Conservation (phyloP, 139 green algal genomes). For the Helicosporidium sp. region DNA sequence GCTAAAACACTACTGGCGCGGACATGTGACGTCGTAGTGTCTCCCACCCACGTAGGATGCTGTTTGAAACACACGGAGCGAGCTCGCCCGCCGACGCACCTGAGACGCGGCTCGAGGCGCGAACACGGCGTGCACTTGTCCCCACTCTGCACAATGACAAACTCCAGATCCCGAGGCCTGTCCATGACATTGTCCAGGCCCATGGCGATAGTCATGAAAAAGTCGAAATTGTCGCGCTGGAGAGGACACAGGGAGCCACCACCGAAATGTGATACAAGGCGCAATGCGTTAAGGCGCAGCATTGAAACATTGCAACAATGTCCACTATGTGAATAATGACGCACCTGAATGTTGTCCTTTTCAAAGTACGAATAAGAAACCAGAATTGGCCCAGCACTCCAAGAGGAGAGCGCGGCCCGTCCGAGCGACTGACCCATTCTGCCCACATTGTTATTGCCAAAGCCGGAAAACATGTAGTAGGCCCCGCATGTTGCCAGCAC, state of each 20-base stretch:
- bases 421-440: too few species aligned
- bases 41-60: background rate
- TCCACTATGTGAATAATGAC: too few species aligned
- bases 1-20: too few species aligned
- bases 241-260: too few species aligned
- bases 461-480: too few species aligned
- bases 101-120: conserved; percentile 18
- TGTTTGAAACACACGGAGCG: background rate
- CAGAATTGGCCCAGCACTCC: conserved; percentile 28
- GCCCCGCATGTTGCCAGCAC: too few species aligned
- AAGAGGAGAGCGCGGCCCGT: too few species aligned
- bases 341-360: conserved; percentile 37
- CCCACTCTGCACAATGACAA: conserved; percentile 30
- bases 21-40: too few species aligned
- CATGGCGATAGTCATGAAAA: conserved; percentile 41
- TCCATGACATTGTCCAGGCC: conserved; percentile 8
- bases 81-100: background rate
- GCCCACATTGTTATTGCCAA: too few species aligned
- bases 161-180: conserved; percentile 12
- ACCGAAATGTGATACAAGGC: too few species aligned
- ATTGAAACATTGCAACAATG: too few species aligned
- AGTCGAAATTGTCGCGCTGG: conserved; percentile 36
- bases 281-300: background rate
- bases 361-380: conserved; percentile 49
- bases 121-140: conserved; percentile 35